A percentile compares a stretch with the other conserved stretches of the same genome.
Evolutionary conservation across 2,329 filamentous ascomycete species (phyloP).

Genomic region (Pseudogymnoascus sp.): DNA sequence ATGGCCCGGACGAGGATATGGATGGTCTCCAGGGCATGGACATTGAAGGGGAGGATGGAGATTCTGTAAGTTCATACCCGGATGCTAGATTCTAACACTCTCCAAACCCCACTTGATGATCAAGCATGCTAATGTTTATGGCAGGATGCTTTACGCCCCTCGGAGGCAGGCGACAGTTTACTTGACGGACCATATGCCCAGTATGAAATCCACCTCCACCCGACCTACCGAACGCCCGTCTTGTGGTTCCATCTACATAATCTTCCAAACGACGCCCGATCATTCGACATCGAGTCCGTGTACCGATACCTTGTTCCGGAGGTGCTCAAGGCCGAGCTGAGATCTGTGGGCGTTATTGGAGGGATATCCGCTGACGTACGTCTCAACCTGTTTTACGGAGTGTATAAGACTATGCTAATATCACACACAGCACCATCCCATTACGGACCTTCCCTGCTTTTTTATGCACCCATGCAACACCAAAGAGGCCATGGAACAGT

Average conservation of each 20-base stretch:
- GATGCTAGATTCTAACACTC: slow-evolving; percentile 1
- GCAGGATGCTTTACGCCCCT: not conserved
- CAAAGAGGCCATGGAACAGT: slow-evolving; percentile 65
- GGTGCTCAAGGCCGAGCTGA: slow-evolving; percentile 53
- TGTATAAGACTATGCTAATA: slow-evolving; percentile 10
- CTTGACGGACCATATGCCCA: slow-evolving; percentile 29
- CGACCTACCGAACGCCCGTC: slow-evolving; percentile 66
- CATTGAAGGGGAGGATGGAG: slow-evolving; percentile 21
- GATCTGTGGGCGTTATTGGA: slow-evolving; percentile 54
- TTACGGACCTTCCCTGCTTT: slow-evolving; percentile 68
- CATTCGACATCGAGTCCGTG: slow-evolving; percentile 58
- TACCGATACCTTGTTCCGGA: slow-evolving; percentile 63
- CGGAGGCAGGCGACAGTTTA: not conserved
- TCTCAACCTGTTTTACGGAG: slow-evolving; percentile 22
- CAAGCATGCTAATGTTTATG: not conserved
- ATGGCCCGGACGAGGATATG: slow-evolving; percentile 13
- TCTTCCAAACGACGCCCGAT: slow-evolving; percentile 44
- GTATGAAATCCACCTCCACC: slow-evolving; percentile 69
- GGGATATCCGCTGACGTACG: slow-evolving; percentile 70
- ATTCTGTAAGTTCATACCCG: slow-evolving; percentile 19
- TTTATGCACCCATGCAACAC: slow-evolving; percentile 92
- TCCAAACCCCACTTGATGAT: slow-evolving; percentile 20
- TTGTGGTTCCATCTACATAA: slow-evolving; percentile 65
- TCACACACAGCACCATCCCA: slow-evolving; percentile 51
- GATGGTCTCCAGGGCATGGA: slow-evolving; percentile 16